phyloP scores from a whole-genome alignment of 2,329 filamentous ascomycete species.

The Penicillium sclerotigenum region DNA sequence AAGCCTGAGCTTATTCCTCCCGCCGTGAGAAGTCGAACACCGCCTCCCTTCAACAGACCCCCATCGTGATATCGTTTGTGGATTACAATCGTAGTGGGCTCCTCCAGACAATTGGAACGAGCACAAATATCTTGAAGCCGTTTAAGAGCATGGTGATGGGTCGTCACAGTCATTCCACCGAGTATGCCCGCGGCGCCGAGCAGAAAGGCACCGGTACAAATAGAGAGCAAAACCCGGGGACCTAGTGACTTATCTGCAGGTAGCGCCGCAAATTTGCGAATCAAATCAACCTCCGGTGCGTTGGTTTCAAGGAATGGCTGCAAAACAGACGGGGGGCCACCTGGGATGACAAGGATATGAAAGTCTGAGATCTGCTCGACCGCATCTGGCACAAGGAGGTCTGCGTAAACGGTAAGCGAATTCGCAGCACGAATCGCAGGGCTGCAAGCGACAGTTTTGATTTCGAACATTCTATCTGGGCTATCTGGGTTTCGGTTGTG shows the following conservation, averaged over 20 bases:
- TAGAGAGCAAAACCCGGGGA: conserved; percentile 36
- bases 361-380: conserved; percentile 28
- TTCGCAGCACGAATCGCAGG: conserved; percentile 23
- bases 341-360: conserved; percentile 43
- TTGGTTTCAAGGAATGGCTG: conserved; percentile 21
- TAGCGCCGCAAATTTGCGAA: conserved; percentile 22
- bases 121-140: conserved; percentile 22
- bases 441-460: conserved; percentile 34
- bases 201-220: conserved; percentile 42
- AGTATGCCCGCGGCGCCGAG: conserved; percentile 40
- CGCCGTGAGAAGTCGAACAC: conserved; percentile 71
- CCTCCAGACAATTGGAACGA: conserved; percentile 6
- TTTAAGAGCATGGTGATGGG: conserved; percentile 36
- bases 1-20: conserved; percentile 76
- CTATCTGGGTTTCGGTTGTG: conserved; percentile 27
- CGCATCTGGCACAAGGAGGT: conserved; percentile 30
- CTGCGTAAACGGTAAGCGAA: conserved; percentile 32
- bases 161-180: conserved; percentile 36
- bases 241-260: conserved; percentile 19
- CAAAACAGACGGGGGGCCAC: conserved; percentile 30
- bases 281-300: conserved; percentile 20
- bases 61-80: conserved; percentile 24
- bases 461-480: conserved; percentile 30
- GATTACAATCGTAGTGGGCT: conserved; percentile 9
- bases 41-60: conserved; percentile 36